These are phyloP conservation scores for Kwoniella sp. DNA, from an alignment of 768 basidiomycete genomes.

Conservation along the genomic window DNA sequence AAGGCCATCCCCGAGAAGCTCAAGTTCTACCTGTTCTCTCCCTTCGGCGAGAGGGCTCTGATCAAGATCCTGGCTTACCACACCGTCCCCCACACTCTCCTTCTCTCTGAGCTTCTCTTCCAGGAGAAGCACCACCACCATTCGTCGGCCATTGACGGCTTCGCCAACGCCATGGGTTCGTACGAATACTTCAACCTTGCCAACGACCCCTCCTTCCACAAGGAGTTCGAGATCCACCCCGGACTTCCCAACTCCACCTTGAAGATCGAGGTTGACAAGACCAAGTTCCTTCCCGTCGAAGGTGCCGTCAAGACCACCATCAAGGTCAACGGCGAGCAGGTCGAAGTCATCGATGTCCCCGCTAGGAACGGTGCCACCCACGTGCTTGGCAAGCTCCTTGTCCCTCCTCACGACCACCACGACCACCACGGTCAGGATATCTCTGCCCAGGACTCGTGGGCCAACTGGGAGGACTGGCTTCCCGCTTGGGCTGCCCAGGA, in stretches of 20 bases:
- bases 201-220: slow-evolving; percentile 45
- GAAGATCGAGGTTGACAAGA: slow-evolving; percentile 56
- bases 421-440: slow-evolving; percentile 36
- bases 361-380: slow-evolving; percentile 62
- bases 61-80: slow-evolving; percentile 62
- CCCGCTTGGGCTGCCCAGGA: slow-evolving; percentile 17
- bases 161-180: slow-evolving; percentile 6
- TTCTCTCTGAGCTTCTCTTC: slow-evolving; percentile 50
- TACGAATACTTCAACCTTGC: slow-evolving; percentile 21
- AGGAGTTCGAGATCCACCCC: slow-evolving; percentile 38
- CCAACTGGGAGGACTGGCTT: slow-evolving; percentile 48
- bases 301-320: slow-evolving; percentile 46
- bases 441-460: slow-evolving; percentile 31
- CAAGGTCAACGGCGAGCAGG: slow-evolving; percentile 47
- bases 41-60: slow-evolving; percentile 56
- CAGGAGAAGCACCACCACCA: slow-evolving; percentile 30
- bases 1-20: slow-evolving; percentile 56
- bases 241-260: slow-evolving; percentile 48
- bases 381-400: slow-evolving; percentile 46
- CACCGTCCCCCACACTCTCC: slow-evolving; percentile 58
- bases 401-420: slow-evolving; percentile 48
- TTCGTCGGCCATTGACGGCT: slow-evolving; percentile 16
- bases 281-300: slow-evolving; percentile 48
- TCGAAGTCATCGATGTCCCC: slow-evolving; percentile 55
- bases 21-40: slow-evolving; percentile 60